Percentiles rank a stretch among this genome's conserved stretches.
Conservation (phyloP, 2,329 filamentous ascomycete genomes). For the Fusarium pseudocircinatum region DNA sequence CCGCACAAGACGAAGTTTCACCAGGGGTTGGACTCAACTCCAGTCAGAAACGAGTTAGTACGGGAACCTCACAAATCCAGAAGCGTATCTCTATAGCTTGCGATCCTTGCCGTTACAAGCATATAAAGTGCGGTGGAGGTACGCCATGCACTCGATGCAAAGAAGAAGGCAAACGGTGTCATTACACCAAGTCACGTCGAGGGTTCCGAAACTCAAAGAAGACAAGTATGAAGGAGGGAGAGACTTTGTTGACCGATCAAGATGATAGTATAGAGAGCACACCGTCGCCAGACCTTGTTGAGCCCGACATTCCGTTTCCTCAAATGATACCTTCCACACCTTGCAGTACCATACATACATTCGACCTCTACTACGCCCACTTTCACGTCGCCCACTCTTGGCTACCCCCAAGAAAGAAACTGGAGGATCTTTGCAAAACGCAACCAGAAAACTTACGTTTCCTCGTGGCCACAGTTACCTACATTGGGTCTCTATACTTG, state of each 20-base stretch:
- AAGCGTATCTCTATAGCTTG: slow-evolving; percentile 38
- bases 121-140: slow-evolving; percentile 34
- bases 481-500: slow-evolving; percentile 37
- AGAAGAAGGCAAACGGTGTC: slow-evolving; percentile 20
- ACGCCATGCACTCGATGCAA: slow-evolving; percentile 32
- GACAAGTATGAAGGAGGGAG: slow-evolving; percentile 15
- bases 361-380: slow-evolving; percentile 38
- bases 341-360: background rate
- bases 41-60: slow-evolving; percentile 16
- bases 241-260: background rate
- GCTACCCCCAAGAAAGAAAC: slow-evolving; percentile 29
- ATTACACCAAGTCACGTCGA: slow-evolving; percentile 35
- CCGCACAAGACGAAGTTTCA: slow-evolving; percentile 6
- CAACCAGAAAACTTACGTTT: slow-evolving; percentile 9
- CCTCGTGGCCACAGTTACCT: slow-evolving; percentile 21
- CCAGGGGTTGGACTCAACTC: background rate
- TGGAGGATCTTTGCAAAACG: slow-evolving; percentile 9
- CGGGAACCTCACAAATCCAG: slow-evolving; percentile 19
- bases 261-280: slow-evolving; percentile 8
- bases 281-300: slow-evolving; percentile 16
- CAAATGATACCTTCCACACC: background rate
- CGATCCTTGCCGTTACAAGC: slow-evolving; percentile 34
- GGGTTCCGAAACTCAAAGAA: slow-evolving; percentile 32
- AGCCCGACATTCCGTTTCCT: background rate
- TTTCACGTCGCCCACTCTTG: slow-evolving; percentile 40